These are phyloP conservation scores for Naganishia cerealis DNA, from an alignment of 1,284 basidiomycete species.

Conservation along the genomic window DNA sequence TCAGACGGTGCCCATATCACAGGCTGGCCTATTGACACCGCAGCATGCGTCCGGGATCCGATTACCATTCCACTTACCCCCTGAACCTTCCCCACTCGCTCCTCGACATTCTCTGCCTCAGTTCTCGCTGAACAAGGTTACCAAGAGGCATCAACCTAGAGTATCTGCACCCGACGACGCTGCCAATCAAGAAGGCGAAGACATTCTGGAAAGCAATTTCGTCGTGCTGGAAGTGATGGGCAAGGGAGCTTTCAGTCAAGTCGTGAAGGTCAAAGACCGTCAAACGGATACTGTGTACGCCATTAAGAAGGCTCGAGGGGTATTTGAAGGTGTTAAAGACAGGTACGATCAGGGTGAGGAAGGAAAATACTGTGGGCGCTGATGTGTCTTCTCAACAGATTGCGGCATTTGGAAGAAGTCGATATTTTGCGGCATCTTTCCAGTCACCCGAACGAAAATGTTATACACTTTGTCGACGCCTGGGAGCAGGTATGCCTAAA, in stretches of 20 bases:
- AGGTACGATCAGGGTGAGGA: conserved; percentile 61
- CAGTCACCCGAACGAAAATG: conserved; percentile 64
- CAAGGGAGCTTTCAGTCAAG: conserved; percentile 90
- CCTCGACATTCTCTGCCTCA: conserved; percentile 52
- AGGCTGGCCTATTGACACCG: conserved; percentile 19
- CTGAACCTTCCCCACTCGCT: conserved; percentile 27
- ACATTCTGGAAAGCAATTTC: conserved; percentile 60
- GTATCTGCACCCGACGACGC: conserved; percentile 49
- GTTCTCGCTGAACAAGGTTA: conserved; percentile 41
- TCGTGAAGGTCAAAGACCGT: conserved; percentile 81
- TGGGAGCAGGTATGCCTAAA: conserved; percentile 77
- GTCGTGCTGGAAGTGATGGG: conserved; percentile 79
- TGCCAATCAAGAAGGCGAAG: conserved; percentile 44
- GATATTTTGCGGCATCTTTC: conserved; percentile 83
- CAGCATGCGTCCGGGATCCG: conserved; percentile 13
- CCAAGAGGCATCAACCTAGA: conserved; percentile 49
- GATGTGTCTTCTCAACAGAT: conserved; percentile 55
- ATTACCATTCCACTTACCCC: conserved; percentile 13
- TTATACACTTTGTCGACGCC: conserved; percentile 87
- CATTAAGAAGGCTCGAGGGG: conserved; percentile 85
- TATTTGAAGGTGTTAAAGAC: conserved; percentile 86
- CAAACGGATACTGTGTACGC: conserved; percentile 68
- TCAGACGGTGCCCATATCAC: neutral
- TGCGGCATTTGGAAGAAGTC: conserved; percentile 90
- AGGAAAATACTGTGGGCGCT: conserved; percentile 31